Evolutionary conservation across 495 filamentous ascomycete species (phyloP).

Genomic region (Xylaria venustula): DNA sequence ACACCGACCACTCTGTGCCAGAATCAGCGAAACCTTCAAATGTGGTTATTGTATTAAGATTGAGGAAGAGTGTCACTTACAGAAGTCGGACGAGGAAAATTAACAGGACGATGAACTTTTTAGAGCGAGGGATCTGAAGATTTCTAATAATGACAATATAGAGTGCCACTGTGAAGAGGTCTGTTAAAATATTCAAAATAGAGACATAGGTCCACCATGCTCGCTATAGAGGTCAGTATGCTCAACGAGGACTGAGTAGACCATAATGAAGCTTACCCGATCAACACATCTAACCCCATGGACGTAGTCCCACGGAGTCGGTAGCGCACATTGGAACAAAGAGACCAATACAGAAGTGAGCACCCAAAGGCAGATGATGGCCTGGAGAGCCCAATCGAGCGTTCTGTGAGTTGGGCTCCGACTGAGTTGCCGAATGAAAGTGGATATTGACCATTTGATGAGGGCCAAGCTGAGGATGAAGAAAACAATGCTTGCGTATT

Average conservation of each 20-base stretch:
- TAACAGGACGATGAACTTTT: conserved; percentile 29
- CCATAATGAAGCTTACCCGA: conserved; percentile 23
- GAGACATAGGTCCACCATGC: conserved; percentile 42
- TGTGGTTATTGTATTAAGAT: neutral
- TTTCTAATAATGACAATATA: conserved; percentile 35
- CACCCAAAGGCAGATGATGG: conserved; percentile 28
- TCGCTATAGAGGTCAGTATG: conserved; percentile 17
- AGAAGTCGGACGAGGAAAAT: conserved; percentile 37
- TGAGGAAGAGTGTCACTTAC: conserved; percentile 24
- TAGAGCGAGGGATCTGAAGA: conserved; percentile 33
- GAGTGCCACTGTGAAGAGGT: conserved; percentile 33
- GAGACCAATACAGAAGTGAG: conserved; percentile 25
- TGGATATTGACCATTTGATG: conserved; percentile 36
- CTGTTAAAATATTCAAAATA: conserved; percentile 38
- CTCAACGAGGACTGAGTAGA: neutral
- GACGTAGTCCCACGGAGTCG: conserved; percentile 37
- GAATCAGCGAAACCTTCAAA: conserved; percentile 21
- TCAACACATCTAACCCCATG: conserved; percentile 34
- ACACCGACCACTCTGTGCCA: neutral
- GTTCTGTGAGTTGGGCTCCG: conserved; percentile 23
- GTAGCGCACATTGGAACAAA: conserved; percentile 40
- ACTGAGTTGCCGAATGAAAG: conserved; percentile 31
- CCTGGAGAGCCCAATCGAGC: conserved; percentile 22
- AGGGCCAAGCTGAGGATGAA: conserved; percentile 22
- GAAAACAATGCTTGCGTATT: conserved; percentile 35